Conservation (phyloP, 148 eudicot genomes). For the Gaultheria prostrata region DNA sequence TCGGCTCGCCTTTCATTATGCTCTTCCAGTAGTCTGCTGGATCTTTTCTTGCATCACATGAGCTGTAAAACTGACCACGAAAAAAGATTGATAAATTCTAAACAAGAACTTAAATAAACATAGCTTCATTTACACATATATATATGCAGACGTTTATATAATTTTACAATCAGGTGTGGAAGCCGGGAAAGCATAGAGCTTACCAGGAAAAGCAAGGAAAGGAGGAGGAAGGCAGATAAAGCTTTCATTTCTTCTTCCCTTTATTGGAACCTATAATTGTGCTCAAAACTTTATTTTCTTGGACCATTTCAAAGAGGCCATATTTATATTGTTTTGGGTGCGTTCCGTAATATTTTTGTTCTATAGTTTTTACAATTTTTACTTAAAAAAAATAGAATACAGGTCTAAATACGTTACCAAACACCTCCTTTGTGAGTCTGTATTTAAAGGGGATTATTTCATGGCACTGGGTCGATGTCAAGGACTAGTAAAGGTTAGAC, state of each 20-base stretch:
- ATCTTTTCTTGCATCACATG: slow-evolving; percentile 35
- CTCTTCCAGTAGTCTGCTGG: slow-evolving; percentile 48
- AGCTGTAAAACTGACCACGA: slow-evolving; percentile 26
- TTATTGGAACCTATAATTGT: not conserved
- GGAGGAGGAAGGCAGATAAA: slow-evolving; percentile 17
- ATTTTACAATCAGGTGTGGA: not conserved
- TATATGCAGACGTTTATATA: not conserved
- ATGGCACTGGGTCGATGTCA: not conserved
- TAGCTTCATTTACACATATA: not conserved
- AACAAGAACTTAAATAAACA: not conserved
- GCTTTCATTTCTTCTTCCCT: slow-evolving; percentile 20
- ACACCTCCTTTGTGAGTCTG: not conserved
- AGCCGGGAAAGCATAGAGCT: not conserved
- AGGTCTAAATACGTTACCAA: too few species aligned
- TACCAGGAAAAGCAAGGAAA: slow-evolving; percentile 24
- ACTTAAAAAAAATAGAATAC: too few species aligned
- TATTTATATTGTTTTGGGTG: not conserved
- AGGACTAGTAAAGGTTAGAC: too few species aligned
- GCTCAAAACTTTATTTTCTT: not conserved
- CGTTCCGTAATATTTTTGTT: too few species aligned
- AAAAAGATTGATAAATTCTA: not conserved
- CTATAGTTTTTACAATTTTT: too few species aligned
- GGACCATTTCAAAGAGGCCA: slow-evolving; percentile 4
- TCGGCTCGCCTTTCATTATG: slow-evolving; percentile 45
- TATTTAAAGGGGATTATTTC: not conserved